Evolutionary conservation across 148 eudicot genomes (phyloP), one percentile per base, ranked within the genome.

Genomic region (Spergularia bocconei): DNA sequence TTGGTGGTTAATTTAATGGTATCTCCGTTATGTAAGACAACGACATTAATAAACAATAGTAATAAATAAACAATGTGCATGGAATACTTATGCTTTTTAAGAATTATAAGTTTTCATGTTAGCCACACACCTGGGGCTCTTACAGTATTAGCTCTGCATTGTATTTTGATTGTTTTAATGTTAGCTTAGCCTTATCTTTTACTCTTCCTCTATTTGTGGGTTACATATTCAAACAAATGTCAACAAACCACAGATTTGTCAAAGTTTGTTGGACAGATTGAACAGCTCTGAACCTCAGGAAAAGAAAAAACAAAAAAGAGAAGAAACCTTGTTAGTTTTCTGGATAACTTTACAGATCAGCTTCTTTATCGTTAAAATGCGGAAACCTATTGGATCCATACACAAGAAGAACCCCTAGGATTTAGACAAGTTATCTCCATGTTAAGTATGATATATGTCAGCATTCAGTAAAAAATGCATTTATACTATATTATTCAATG

Each of bases 241-340:
- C 23, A 47, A 11, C 47, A 63, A 70, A 23, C 55, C 72, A 64
- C 21, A 21, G 44, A 23, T 33, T 65, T 65, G 65, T 72, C 77
- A 67, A 72, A 72, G 76, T 72, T 65, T 17, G 72, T 57, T 72
- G 75, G 67, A 48, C 53, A 47, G 38, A 65, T 5, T 72, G 70
- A 77, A 66, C 76, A 56, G 71, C 66, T 64, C 65, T 48, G 14
- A 65, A 64, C 36, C 36, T 29, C 36, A 29, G 36, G 25, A 23
- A 23, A 23, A 23, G 25, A 29, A 29, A 29, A 29, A 29, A 3
- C 36, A 29, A 29, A 29, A 29, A 29, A 29, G 23, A 58, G 23
- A 21, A 58, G 23, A 58, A 58, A 23, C 65, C 36, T 29, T 58
- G 59, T 36, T 69, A 60, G 38, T 72, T 55, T 60, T 50, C 29